A percentile compares a stretch with the other conserved stretches of the same genome.
phyloP scores from a whole-genome alignment of 495 filamentous ascomycete genomes.

The Alectoria sarmentosa region DNA sequence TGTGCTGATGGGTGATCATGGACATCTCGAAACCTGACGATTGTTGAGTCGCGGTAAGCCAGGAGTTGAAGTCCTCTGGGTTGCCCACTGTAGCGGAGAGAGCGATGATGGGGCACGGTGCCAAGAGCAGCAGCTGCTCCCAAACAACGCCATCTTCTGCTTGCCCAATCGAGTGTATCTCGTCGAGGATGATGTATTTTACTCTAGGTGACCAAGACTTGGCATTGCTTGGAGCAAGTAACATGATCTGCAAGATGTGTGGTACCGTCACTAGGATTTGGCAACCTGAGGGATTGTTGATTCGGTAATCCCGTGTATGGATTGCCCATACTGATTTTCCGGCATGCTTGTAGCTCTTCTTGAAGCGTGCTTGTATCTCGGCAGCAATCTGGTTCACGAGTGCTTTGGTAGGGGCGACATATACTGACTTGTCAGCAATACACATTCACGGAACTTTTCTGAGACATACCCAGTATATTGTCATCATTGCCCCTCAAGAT shows the following conservation, averaged over 20 bases:
- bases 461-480: conserved; percentile 41
- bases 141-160: conserved; percentile 71
- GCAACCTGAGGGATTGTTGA: conserved; percentile 63
- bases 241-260: conserved; percentile 72
- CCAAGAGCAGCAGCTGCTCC: conserved; percentile 69
- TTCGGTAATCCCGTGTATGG: conserved; percentile 64
- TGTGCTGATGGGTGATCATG: conserved; percentile 56
- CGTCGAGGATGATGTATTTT: conserved; percentile 73
- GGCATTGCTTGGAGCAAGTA: conserved; percentile 60
- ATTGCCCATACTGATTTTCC: conserved; percentile 72
- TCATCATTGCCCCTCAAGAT: conserved; percentile 58
- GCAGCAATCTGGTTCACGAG: conserved; percentile 70
- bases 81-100: conserved; percentile 78
- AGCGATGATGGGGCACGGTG: conserved; percentile 73
- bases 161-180: conserved; percentile 76
- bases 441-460: too few species aligned
- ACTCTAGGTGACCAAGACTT: conserved; percentile 58
- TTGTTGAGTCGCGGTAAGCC: conserved; percentile 56
- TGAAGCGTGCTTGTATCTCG: conserved; percentile 52
- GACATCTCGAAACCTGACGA: conserved; percentile 48
- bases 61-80: conserved; percentile 58
- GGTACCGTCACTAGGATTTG: conserved; percentile 74
- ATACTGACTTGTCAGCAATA: conserved; percentile 37
- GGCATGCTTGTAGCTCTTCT: conserved; percentile 47
- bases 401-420: conserved; percentile 76